Conservation (phyloP, 78 protist genomes). For the Capsaspora owczarzaki region DNA sequence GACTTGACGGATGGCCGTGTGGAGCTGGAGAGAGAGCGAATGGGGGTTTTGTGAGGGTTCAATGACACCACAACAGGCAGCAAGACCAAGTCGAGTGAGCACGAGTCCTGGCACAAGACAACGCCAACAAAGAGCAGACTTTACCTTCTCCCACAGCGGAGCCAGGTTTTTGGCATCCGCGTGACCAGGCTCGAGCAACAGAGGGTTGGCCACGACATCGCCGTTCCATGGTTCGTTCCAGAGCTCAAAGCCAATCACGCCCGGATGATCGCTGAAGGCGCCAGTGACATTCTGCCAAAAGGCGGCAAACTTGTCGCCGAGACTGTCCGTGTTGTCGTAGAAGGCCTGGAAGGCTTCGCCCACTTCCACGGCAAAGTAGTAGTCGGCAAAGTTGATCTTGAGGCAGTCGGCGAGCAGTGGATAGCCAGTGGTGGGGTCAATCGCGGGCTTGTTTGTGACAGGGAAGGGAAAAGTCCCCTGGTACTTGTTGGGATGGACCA, state of each 20-base stretch:
- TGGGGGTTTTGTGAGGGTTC: too few relatives aligned
- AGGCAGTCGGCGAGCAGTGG: too few relatives aligned
- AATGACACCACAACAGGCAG: too few relatives aligned
- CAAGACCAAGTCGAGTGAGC: too few relatives aligned
- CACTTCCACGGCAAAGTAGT: too few relatives aligned
- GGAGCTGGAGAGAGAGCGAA: constrained; percentile 3
- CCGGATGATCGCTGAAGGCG: not conserved
- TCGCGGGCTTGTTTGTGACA: too few relatives aligned
- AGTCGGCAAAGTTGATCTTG: too few relatives aligned
- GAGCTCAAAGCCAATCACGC: constrained; percentile 71
- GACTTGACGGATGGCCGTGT: constrained; percentile 38
- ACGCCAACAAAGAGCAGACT: too few relatives aligned
- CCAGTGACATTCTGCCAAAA: constrained; percentile 56
- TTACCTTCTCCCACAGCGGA: constrained; percentile 49
- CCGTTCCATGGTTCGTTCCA: constrained; percentile 84
- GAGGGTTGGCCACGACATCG: constrained; percentile 39
- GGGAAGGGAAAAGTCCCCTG: too few relatives aligned
- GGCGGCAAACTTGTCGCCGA: constrained; percentile 32
- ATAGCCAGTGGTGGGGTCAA: too few relatives aligned
- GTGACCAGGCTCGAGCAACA: constrained; percentile 24
- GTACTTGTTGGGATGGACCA: too few relatives aligned
- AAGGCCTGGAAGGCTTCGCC: constrained; percentile 34
- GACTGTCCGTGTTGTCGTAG: constrained; percentile 35
- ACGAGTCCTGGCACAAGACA: too few relatives aligned
- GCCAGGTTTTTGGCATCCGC: constrained; percentile 52